phyloP scores from a whole-genome alignment of 345 rosid species.

The Eutrema yunnanense region DNA sequence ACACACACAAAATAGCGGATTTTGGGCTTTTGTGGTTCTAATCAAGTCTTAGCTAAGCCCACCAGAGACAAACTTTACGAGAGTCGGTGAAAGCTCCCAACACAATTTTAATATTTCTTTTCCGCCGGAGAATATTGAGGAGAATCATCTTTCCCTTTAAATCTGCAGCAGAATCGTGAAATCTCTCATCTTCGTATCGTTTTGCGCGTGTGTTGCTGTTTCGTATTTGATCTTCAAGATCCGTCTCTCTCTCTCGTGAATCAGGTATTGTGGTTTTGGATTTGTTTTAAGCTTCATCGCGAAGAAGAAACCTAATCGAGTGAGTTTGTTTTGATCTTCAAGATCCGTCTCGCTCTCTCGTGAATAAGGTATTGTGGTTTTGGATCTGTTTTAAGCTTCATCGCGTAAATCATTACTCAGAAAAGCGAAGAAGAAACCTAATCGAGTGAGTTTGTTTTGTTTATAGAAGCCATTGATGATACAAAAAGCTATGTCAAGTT shows the following conservation, averaged over 20 bases:
- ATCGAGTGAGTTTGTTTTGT: not conserved
- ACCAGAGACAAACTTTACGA: not conserved
- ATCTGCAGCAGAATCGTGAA: not conserved
- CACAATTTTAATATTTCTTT: not conserved
- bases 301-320: not conserved
- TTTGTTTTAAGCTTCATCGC: not conserved
- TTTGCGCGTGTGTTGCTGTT: not conserved
- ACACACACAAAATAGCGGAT: not conserved
- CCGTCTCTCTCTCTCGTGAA: not conserved
- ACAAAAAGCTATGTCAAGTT: conserved; percentile 11
- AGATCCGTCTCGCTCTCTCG: not conserved
- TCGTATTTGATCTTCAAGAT: not conserved
- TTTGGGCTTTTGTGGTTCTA: not conserved
- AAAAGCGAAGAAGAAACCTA: not conserved
- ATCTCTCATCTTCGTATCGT: not conserved
- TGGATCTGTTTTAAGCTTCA: not conserved
- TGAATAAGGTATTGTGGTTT: not conserved
- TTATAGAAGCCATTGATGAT: not conserved
- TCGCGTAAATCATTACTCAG: not conserved
- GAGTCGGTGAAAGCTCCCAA: not conserved
- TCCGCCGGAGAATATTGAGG: not conserved
- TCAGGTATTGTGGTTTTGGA: not conserved
- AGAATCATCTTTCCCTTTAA: not conserved
- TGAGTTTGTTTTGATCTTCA: not conserved
- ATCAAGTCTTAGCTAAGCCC: not conserved